These are phyloP conservation scores for Ogataea ramenticola DNA, from an alignment of 805 yeast species.

Conservation along the genomic window DNA sequence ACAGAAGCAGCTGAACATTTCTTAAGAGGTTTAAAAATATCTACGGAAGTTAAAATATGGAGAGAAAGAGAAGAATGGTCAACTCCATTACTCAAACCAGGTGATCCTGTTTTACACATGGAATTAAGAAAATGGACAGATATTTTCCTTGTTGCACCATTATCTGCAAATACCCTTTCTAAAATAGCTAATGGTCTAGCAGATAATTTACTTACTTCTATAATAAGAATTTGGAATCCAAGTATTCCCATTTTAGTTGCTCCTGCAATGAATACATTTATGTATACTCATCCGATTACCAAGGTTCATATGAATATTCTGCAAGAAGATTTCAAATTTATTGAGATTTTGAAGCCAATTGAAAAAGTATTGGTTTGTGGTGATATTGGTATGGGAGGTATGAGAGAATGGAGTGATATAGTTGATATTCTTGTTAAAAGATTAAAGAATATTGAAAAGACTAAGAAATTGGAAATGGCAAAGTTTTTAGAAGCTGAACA, in stretches of 20 bases:
- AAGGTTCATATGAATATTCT: conserved; percentile 46
- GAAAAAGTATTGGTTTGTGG: conserved; percentile 54
- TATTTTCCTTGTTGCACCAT: conserved; percentile 46
- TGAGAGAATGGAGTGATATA: conserved; percentile 68
- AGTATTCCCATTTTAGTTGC: conserved; percentile 50
- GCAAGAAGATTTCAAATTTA: conserved; percentile 59
- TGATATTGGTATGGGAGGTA: conserved; percentile 61
- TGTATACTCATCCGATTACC: conserved; percentile 51
- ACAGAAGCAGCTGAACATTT: conserved; percentile 86
- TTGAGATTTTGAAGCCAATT: conserved; percentile 50
- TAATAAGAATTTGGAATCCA: conserved; percentile 55
- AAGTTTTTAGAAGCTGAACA: not conserved
- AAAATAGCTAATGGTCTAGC: conserved; percentile 52
- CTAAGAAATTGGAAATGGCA: conserved; percentile 38
- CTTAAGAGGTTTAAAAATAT: conserved; percentile 42
- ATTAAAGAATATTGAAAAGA: conserved; percentile 54
- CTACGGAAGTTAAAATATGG: conserved; percentile 79
- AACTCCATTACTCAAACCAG: conserved; percentile 53
- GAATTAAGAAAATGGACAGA: conserved; percentile 59
- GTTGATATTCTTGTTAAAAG: conserved; percentile 77
- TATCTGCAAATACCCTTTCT: conserved; percentile 50
- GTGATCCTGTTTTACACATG: conserved; percentile 84
- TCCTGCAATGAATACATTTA: conserved; percentile 55
- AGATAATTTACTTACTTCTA: conserved; percentile 52
- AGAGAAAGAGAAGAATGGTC: conserved; percentile 92